Percentiles rank a stretch among this genome's conserved stretches.
Evolutionary conservation across 2,329 filamentous ascomycete genomes (phyloP).

Genomic region (Davidsoniella neocaledoniae): DNA sequence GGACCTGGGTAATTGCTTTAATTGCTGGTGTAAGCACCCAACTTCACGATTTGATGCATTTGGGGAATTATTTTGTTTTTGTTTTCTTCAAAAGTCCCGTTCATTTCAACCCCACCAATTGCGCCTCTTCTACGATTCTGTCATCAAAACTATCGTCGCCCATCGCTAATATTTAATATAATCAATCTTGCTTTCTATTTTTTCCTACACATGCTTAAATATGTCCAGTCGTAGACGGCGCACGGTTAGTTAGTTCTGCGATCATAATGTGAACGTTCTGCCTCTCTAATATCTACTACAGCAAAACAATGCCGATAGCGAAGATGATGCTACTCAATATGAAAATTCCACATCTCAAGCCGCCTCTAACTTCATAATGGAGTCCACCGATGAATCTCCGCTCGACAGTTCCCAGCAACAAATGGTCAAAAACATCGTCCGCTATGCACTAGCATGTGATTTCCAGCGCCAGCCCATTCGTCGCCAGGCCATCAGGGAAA

Average conservation of each 20-base stretch:
- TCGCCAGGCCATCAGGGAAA: conserved; percentile 45
- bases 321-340: conserved; percentile 13
- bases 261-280: neutral
- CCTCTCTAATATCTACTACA: neutral
- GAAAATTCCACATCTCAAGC: too few species aligned
- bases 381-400: conserved; percentile 21
- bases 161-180: too few species aligned
- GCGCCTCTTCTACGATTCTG: too few species aligned
- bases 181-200: neutral
- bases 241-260: neutral
- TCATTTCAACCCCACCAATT: too few species aligned
- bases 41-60: too few species aligned
- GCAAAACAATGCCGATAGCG: conserved; percentile 14
- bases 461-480: conserved; percentile 43
- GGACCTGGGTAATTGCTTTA: too few species aligned
- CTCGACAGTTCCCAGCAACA: conserved; percentile 30
- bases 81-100: too few species aligned
- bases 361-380: conserved; percentile 21
- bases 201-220: neutral
- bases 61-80: too few species aligned
- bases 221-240: neutral
- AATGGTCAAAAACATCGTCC: conserved; percentile 49
- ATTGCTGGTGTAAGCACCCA: too few species aligned
- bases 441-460: conserved; percentile 50
- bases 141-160: too few species aligned